Evolutionary conservation across 768 basidiomycete genomes (phyloP).

Genomic region (Leccinum rimulosum): DNA sequence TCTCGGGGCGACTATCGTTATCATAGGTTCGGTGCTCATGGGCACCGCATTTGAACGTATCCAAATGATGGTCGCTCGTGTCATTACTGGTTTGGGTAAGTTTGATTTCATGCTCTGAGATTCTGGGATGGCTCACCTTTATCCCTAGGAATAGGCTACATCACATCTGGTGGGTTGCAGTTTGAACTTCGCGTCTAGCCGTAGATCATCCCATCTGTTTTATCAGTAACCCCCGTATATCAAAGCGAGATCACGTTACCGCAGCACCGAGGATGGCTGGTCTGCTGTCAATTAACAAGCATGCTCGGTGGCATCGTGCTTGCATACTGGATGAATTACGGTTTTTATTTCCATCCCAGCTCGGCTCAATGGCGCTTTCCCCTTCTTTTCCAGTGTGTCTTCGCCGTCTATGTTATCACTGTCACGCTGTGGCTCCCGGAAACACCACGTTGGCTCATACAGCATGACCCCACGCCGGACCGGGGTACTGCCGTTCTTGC

Average conservation of each 20-base stretch:
- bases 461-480: conserved; percentile 1
- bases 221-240: conserved; percentile 11
- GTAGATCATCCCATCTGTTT: not conserved
- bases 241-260: conserved; percentile 14
- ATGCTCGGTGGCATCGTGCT: conserved; percentile 15
- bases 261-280: conserved; percentile 14
- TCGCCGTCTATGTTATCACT: conserved; percentile 5
- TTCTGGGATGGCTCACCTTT: not conserved
- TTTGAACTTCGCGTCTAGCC: not conserved
- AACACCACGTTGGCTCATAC: conserved; percentile 7
- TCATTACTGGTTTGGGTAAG: conserved; percentile 9
- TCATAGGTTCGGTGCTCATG: conserved; percentile 14
- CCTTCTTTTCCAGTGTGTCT: conserved; percentile 8
- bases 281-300: conserved; percentile 14
- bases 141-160: conserved; percentile 12
- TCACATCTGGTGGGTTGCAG: conserved; percentile 7
- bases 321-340: conserved; percentile 17
- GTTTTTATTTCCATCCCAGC: conserved; percentile 11
- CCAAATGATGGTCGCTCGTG: conserved; percentile 15
- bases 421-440: conserved; percentile 8
- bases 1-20: conserved; percentile 6
- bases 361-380: conserved; percentile 14
- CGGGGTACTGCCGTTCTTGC: conserved; percentile 4
- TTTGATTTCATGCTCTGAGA: not conserved
- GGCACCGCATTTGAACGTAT: conserved; percentile 9